Evolutionary conservation across 192 early-diverging fungal genomes (phyloP).

Genomic region (Gryganskiella cystojenkinii): DNA sequence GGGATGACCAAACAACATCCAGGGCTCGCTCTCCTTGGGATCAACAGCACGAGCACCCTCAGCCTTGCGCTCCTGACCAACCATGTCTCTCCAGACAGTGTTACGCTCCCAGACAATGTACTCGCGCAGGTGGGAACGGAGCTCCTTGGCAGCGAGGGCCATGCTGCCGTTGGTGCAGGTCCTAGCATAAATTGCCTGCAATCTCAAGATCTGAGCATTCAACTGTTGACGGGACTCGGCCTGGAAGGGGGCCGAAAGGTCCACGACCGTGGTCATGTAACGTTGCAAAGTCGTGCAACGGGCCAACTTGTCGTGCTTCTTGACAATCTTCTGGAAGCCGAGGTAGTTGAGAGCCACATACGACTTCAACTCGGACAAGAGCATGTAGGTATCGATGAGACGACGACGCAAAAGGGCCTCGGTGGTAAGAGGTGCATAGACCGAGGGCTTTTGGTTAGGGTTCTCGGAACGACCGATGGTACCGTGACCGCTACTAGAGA

Average conservation of each 20-base stretch:
- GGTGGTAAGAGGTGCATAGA: slow-evolving; percentile 46
- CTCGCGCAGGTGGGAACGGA: slow-evolving; percentile 71
- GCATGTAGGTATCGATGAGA: slow-evolving; percentile 57
- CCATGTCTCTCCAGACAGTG: slow-evolving; percentile 85
- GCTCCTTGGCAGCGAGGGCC: slow-evolving; percentile 63
- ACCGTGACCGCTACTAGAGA: slow-evolving; percentile 32
- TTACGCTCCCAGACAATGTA: slow-evolving; percentile 79
- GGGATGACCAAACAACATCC: slow-evolving; percentile 30
- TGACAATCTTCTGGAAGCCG: slow-evolving; percentile 92
- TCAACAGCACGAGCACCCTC: slow-evolving; percentile 52
- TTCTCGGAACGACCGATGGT: slow-evolving; percentile 18
- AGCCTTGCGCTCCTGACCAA: slow-evolving; percentile 69
- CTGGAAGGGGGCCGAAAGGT: slow-evolving; percentile 66
- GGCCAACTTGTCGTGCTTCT: slow-evolving; percentile 95
- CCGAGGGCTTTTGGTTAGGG: slow-evolving; percentile 34
- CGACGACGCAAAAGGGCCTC: slow-evolving; percentile 46
- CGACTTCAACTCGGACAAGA: slow-evolving; percentile 82
- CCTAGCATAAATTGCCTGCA: slow-evolving; percentile 71
- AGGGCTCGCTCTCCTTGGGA: slow-evolving; percentile 36
- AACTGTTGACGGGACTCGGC: slow-evolving; percentile 61
- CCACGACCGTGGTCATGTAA: slow-evolving; percentile 63
- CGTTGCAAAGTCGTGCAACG: slow-evolving; percentile 52
- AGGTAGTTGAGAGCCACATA: slow-evolving; percentile 88
- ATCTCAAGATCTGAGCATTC: slow-evolving; percentile 59
- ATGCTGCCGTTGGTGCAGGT: slow-evolving; percentile 67